phyloP scores from a whole-genome alignment of 1,284 basidiomycete species.

The Cutaneotrichosporon mucoides region DNA sequence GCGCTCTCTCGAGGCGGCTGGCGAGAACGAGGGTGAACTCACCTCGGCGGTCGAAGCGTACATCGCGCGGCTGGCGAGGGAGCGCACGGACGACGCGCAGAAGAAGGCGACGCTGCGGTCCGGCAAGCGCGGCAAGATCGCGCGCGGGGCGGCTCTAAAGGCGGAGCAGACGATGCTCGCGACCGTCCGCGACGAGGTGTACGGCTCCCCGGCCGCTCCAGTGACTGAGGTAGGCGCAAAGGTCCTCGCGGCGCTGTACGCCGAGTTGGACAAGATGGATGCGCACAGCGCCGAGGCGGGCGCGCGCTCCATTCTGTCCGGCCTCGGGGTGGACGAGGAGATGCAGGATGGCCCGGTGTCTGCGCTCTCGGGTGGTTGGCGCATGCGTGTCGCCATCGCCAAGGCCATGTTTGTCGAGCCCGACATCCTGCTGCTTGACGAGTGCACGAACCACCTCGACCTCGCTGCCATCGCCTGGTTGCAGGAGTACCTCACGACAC shows the following conservation, averaged over 20 bases:
- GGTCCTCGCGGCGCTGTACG: conserved; percentile 65
- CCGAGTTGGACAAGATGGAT: conserved; percentile 40
- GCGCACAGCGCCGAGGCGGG: conserved; percentile 55
- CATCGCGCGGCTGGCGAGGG: conserved; percentile 5
- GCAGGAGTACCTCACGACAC: conserved; percentile 55
- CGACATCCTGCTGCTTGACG: conserved; percentile 50
- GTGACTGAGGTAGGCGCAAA: conserved; percentile 8
- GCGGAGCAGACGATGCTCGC: conserved; percentile 15
- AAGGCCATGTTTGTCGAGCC: conserved; percentile 50
- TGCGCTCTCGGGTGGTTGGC: conserved; percentile 66
- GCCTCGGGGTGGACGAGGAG: conserved; percentile 61
- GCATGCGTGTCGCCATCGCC: conserved; percentile 57
- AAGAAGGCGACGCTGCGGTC: conserved; percentile 18
- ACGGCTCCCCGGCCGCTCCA: neutral
- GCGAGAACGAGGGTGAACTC: neutral
- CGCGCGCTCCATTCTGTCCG: conserved; percentile 54
- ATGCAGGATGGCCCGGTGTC: conserved; percentile 55
- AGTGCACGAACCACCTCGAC: conserved; percentile 53
- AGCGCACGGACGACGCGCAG: conserved; percentile 13
- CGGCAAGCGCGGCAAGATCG: conserved; percentile 20
- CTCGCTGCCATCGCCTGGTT: conserved; percentile 51
- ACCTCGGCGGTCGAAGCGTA: conserved; percentile 3
- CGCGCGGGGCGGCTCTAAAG: conserved; percentile 17
- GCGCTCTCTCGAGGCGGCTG: conserved; percentile 4
- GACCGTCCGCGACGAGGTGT: conserved; percentile 10